These are phyloP conservation scores for Pythium sp. DNA, from an alignment of 352 stramenopile species.

Conservation along the genomic window DNA sequence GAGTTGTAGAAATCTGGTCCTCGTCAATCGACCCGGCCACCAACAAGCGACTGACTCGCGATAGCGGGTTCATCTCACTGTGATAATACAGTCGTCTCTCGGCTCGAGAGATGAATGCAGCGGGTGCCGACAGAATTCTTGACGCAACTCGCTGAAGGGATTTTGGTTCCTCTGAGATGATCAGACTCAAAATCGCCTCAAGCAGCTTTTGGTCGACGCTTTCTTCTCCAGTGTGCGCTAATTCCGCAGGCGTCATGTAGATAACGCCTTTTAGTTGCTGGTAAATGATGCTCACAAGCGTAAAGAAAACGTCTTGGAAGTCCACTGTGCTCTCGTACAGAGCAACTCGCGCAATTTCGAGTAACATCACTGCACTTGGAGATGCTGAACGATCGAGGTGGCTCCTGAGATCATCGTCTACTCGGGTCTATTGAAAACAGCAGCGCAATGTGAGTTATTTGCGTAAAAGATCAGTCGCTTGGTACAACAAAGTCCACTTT, in stretches of 20 bases:
- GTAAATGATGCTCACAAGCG: constrained; percentile 30
- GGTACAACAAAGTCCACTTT: not conserved
- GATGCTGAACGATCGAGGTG: constrained; percentile 1
- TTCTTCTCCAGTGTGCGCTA: not conserved
- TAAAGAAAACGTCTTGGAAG: constrained; percentile 30
- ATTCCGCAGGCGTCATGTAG: not conserved
- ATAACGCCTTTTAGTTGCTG: constrained; percentile 20
- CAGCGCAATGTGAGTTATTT: not conserved
- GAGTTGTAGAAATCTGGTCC: not conserved
- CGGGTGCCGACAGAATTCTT: constrained; percentile 29
- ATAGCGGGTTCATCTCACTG: constrained; percentile 7
- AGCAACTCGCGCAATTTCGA: constrained; percentile 11
- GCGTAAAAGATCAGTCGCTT: not conserved
- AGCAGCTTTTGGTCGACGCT: constrained; percentile 15
- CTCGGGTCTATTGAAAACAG: not conserved
- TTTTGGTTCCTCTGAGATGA: constrained; percentile 20
- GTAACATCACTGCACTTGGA: not conserved
- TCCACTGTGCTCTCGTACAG: not conserved
- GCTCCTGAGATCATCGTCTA: constrained; percentile 7
- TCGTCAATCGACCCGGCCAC: not conserved
- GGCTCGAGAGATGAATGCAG: constrained; percentile 19
- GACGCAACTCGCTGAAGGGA: constrained; percentile 14
- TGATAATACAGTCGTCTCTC: constrained; percentile 19
- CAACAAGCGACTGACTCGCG: not conserved
- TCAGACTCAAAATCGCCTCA: constrained; percentile 27